A percentile compares a stretch with the other conserved stretches of the same genome.
These are phyloP conservation scores for Cyberlindnera americana DNA, from an alignment of 805 yeast species.

Conservation along the genomic window DNA sequence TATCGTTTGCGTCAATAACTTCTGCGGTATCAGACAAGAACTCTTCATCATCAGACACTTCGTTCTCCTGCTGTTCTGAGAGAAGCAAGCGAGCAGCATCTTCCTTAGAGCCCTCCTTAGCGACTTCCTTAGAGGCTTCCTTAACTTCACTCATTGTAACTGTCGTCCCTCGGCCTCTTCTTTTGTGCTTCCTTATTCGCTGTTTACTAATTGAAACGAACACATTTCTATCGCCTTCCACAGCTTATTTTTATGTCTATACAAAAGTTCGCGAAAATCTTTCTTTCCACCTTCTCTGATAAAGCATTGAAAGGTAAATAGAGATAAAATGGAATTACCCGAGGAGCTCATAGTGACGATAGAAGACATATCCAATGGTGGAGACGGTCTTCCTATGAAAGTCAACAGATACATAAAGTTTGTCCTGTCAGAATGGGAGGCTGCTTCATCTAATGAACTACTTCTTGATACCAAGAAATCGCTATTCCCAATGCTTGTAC, in stretches of 20 bases:
- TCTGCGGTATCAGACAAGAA: slow-evolving; percentile 40
- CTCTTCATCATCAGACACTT: slow-evolving; percentile 36
- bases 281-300: no score
- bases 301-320: neutral
- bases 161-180: no score
- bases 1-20: slow-evolving; percentile 43
- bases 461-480: slow-evolving; percentile 45
- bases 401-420: slow-evolving; percentile 29
- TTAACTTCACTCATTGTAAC: no score
- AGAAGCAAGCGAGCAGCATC: slow-evolving; percentile 17
- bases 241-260: no score
- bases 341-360: slow-evolving; percentile 16
- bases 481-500: slow-evolving; percentile 50
- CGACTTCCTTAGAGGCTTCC: neutral
- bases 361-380: slow-evolving; percentile 16
- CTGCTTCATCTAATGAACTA: slow-evolving; percentile 25
- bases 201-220: no score
- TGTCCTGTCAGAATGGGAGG: slow-evolving; percentile 37
- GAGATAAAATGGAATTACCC: no score
- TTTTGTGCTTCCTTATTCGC: no score
- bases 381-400: slow-evolving; percentile 17
- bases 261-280: no score
- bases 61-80: slow-evolving; percentile 25
- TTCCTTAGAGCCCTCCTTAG: neutral
- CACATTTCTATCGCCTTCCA: no score